Evolutionary conservation across 1,284 basidiomycete genomes (phyloP), one percentile per base, ranked within the genome.

Genomic region (Amylostereum chailletii): DNA sequence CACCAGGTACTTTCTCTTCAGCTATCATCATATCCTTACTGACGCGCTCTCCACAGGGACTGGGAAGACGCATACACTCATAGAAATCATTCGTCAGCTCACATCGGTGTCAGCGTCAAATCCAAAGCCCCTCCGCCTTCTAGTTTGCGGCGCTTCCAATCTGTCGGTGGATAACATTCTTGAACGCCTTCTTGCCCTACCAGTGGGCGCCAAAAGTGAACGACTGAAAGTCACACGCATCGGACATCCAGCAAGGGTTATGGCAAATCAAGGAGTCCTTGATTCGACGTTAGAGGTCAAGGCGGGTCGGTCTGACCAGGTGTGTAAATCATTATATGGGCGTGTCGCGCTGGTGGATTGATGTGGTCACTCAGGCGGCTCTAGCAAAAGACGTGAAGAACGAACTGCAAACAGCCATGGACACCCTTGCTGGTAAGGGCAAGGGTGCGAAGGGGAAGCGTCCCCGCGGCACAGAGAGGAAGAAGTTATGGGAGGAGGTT

Each of bases 191-290:
- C 72, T 90, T 9, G 73, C 74, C 11, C 68, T 87, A 4, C 81
- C 82, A 10, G 53, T 63, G 1, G 57, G 64, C 1, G 71, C 71
- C 27, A 75, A 69, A 42, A 68, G 65, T 1, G 55, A 64, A n/a
- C 70, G 64, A 52, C 57, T 87, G 6, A 81, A 74, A 58, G 71
- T 92, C 5, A 90, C 92, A 1, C 78, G 94, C 9, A 75, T 96
- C 6, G 93, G 93, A 0, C 94, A 99, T 64, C 95, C 95, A 0
- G 95, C 96, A 0, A 79, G 95, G 9, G 87, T 99, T 0, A 85
- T 96, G 70, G 74, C 83, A 0, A 71, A 77, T 32, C 68, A 82
- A 65, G 71, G 73, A 11, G 74, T 97, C 2, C 68, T 93, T 8
- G 74, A 80, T 4, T 74, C 85, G 0, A 98, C 95, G 0, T 71